These are phyloP conservation scores for Dentipellis sp. DNA, from an alignment of 768 basidiomycete genomes.

Conservation along the genomic window DNA sequence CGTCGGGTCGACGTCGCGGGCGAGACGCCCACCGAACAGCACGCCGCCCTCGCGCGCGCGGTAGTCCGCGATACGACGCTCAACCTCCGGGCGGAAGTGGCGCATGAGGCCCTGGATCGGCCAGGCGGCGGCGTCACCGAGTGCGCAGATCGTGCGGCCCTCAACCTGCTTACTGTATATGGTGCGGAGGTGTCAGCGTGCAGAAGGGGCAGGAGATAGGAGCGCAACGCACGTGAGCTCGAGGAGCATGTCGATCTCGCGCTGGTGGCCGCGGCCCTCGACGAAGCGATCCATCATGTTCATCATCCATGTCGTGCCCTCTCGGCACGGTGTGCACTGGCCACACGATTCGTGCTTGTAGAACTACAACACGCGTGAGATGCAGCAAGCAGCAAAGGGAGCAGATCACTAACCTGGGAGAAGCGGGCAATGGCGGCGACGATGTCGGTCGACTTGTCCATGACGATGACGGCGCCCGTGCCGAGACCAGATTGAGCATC, in stretches of 20 bases:
- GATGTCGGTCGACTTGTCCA: slow-evolving; percentile 97
- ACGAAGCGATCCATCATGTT: slow-evolving; percentile 99
- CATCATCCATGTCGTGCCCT: slow-evolving; percentile 99
- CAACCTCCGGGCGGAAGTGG: slow-evolving; percentile 94
- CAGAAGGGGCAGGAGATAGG: neutral
- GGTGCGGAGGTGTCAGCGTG: neutral
- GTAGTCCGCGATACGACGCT: slow-evolving; percentile 74
- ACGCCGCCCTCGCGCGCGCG: slow-evolving; percentile 71
- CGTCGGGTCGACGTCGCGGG: slow-evolving; percentile 55
- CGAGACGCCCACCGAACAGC: slow-evolving; percentile 77
- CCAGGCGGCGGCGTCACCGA: slow-evolving; percentile 98
- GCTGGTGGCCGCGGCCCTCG: slow-evolving; percentile 79
- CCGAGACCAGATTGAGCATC: slow-evolving; percentile 95
- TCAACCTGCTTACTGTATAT: slow-evolving; percentile 82
- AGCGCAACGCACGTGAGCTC: slow-evolving; percentile 68
- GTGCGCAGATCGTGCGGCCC: slow-evolving; percentile 93
- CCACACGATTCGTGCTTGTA: slow-evolving; percentile 98
- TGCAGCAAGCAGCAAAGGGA: neutral
- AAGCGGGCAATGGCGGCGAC: slow-evolving; percentile 92
- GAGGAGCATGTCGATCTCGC: slow-evolving; percentile 97
- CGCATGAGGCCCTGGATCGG: slow-evolving; percentile 97
- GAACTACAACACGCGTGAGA: slow-evolving; percentile 40
- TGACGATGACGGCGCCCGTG: slow-evolving; percentile 97
- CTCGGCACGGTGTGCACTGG: slow-evolving; percentile 90
- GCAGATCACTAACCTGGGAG: slow-evolving; percentile 42